phyloP scores from a whole-genome alignment of 2,329 filamentous ascomycete genomes.

The Alternaria sp. region DNA sequence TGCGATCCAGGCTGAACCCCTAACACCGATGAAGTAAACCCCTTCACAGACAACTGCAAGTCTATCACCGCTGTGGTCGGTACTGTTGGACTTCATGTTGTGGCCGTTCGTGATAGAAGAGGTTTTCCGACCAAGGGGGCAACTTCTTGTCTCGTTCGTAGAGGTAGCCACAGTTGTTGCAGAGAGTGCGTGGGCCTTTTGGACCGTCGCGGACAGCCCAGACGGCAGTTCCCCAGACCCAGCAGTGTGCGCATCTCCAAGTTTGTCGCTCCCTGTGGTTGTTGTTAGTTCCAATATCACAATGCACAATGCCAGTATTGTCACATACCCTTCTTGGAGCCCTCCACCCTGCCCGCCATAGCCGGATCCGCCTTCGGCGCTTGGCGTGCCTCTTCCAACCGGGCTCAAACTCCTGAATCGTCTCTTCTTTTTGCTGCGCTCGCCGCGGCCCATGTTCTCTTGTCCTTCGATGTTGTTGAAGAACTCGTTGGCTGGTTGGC shows the following conservation, averaged over 20 bases:
- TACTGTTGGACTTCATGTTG: constrained; percentile 32
- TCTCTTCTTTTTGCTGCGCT: constrained; percentile 93
- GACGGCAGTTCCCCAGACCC: constrained; percentile 84
- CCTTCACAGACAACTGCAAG: neutral
- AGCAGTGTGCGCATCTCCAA: constrained; percentile 90
- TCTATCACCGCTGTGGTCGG: constrained; percentile 22
- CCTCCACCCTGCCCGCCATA: constrained; percentile 72
- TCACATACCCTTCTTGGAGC: constrained; percentile 52
- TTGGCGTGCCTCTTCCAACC: constrained; percentile 80
- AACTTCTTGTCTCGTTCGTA: constrained; percentile 87
- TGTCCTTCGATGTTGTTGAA: constrained; percentile 62
- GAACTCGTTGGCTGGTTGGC: constrained; percentile 68
- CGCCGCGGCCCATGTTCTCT: constrained; percentile 89
- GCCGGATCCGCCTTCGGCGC: constrained; percentile 62
- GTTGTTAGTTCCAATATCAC: constrained; percentile 17
- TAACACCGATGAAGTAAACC: neutral
- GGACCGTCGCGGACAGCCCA: constrained; percentile 97
- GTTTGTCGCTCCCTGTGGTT: constrained; percentile 70
- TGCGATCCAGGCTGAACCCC: neutral
- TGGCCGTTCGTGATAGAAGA: constrained; percentile 62
- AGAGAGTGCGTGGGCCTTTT: constrained; percentile 80
- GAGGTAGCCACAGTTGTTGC: constrained; percentile 88
- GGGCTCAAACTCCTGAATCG: constrained; percentile 90
- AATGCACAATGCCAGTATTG: neutral
- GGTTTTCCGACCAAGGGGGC: constrained; percentile 75